Base-by-base conservation (phyloP, 148 eudicot species). In the Nepenthes gracilis region DNA sequence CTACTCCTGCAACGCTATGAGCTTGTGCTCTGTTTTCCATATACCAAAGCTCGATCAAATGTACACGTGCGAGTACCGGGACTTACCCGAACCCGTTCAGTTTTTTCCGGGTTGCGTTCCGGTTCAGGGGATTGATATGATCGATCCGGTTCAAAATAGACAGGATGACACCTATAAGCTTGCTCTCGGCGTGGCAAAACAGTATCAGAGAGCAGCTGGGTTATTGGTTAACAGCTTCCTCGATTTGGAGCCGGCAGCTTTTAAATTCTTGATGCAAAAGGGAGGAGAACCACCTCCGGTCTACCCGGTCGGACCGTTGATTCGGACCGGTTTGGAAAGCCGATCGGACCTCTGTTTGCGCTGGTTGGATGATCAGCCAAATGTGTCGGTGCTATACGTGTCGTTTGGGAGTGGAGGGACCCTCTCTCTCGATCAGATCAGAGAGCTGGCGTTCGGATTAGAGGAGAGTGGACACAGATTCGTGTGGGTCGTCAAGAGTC, bases 361-460 rank as follows among this genome's bases (percentile, higher is more conserved):
- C 1, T 76, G 80, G 80, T 54, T 76, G 11, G 73, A 76, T 59
- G n/a, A 36, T 47, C 80, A 76, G 45, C 72, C 76, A 0, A 15
- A 12, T 35, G 64, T 58, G 4, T 71, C 76, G 2, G 80, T 76
- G 0, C 2, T 72, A 0, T 76, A 63, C 34, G 70, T 72, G 0
- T 76, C 80, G 11, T 76, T 76, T 36, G 80, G 80, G 12, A 76
- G 80, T 12, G 80, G 80, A 9, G 80, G 80, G 5, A 52, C 54
- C 13, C 54, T 76, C 8, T 71, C 80, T 1, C 32, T n/a, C 0
- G 36, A 71, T 9, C 80, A 76, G 15, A 61, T 47, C 2, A 60
- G 33, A 2, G 80, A 76, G 70, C 55, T 76, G 50, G 80, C 80
- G 47, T 60, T 55, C 54, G 80, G 76, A 0, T 53, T 76, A 62